Evolutionary conservation across 345 rosid species (phyloP).

Genomic region (Chamaenerion angustifolium): DNA sequence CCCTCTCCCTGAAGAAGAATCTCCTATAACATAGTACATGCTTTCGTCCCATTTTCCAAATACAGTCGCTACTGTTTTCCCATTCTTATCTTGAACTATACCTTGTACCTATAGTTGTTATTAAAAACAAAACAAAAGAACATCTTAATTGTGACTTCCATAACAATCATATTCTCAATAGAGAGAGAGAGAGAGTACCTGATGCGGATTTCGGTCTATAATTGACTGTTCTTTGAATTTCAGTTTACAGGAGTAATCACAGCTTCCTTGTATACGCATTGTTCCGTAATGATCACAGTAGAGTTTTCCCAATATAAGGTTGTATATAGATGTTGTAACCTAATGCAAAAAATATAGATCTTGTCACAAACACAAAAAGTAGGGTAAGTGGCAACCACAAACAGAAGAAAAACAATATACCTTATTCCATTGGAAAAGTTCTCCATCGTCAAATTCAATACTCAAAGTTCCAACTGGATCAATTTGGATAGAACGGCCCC

Average conservation of each 20-base stretch:
- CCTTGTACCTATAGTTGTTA: conserved; percentile 66
- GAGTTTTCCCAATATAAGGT: conserved; percentile 88
- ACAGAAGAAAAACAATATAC: conserved; percentile 13
- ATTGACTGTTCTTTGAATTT: conserved; percentile 98
- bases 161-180: not conserved
- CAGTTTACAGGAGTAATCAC: conserved; percentile 73
- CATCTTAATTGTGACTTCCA: too few relatives aligned
- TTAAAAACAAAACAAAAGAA: too few relatives aligned
- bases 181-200: conserved; percentile 28
- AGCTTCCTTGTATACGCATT: conserved; percentile 70
- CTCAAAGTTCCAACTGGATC: conserved; percentile 92
- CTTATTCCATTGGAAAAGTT: conserved; percentile 91
- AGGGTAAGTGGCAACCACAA: not conserved
- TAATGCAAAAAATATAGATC: conserved; percentile 16
- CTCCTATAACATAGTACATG: conserved; percentile 66
- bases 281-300: conserved; percentile 98
- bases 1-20: conserved; percentile 46
- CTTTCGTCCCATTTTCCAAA: conserved; percentile 99
- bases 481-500: conserved; percentile 98
- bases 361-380: not conserved
- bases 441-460: conserved; percentile 89
- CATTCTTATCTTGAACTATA: conserved; percentile 55
- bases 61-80: conserved; percentile 65
- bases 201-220: conserved; percentile 95
- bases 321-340: conserved; percentile 99